phyloP scores from a whole-genome alignment of 225 moss, liverwort and hornwort genomes.

The Thuidium tamariscinum region DNA sequence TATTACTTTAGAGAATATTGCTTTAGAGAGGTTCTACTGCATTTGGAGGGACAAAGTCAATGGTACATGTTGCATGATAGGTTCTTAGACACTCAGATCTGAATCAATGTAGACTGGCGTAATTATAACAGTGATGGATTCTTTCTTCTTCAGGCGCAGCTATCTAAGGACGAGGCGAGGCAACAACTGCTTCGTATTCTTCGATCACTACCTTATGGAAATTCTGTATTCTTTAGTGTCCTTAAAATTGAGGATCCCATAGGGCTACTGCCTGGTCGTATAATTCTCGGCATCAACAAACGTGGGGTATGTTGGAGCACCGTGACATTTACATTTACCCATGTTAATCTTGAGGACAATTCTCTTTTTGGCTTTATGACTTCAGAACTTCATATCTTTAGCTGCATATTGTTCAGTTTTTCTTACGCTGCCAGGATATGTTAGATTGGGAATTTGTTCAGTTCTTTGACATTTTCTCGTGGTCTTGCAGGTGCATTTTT shows the following conservation, averaged over 20 bases:
- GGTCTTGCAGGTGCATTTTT: constrained; percentile 71
- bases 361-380: not conserved
- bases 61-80: not conserved
- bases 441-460: not conserved
- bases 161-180: constrained; percentile 91
- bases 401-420: not conserved
- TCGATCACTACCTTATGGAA: constrained; percentile 84
- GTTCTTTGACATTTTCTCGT: not conserved
- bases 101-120: not conserved
- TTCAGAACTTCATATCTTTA: not conserved
- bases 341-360: not conserved
- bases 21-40: not conserved
- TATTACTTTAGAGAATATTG: not conserved
- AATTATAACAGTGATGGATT: not conserved
- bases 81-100: not conserved
- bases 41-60: not conserved
- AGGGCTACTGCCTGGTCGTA: constrained; percentile 80
- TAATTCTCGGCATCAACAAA: constrained; percentile 89
- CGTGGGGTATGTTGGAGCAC: constrained; percentile 58
- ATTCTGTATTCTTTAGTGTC: constrained; percentile 91
- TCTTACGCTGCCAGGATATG: not conserved
- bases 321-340: not conserved
- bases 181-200: constrained; percentile 81
- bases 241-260: constrained; percentile 96
- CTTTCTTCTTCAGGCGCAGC: constrained; percentile 41